Evolutionary conservation across 169 alveolate genomes (phyloP), one percentile per base, ranked within the genome.

Genomic region (Plasmodium inui): DNA sequence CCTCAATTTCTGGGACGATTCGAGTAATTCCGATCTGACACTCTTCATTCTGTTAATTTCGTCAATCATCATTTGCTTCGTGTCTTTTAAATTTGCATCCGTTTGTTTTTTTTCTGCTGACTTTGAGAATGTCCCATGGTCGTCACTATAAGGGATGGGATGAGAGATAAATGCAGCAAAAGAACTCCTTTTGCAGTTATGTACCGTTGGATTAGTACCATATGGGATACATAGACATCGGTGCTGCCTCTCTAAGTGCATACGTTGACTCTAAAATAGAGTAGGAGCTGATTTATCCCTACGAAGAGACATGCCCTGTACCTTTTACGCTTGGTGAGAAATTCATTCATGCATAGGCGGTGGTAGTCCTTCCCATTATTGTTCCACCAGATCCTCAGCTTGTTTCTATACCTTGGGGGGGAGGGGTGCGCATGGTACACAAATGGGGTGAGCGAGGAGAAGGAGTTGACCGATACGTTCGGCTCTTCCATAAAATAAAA

Each of bases 31-130:
- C 3, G 94, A 89, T 10, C 79, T 78, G 50, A 89, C 94, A 17
- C 70, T 89, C 46, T 81, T 89, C 94, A 89, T 89, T 80, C 94
- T 57, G 53, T 89, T 78, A 44, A 89, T 70, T 73, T 89, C 94
- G 19, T 89, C 94, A 39, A 89, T 78, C 94, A 89, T 89, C 82
- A 89, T 61, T 80, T 89, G 82, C 55, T 67, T 89, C 4, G 94
- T 89, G 94, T 89, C 94, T 50, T 89, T 81, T 71, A 89, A 89
- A 80, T 79, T 89, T 81, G 37, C 17, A 44, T 89, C 61, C 12
- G 55, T 71, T 10, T 44, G 28, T 19, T 57, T 41, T 79, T 10
- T 61, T 7, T 80, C 61, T 50, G 17, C 30, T 44, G 50, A 55
- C 70, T 28, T 26, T 73, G 53, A 50, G 17, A 5, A 26, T 10